Percentiles rank a stretch among this genome's conserved stretches.
These are phyloP conservation scores for Wickerhamiella infanticola DNA, from an alignment of 1,139 yeast genomes.

Conservation along the genomic window DNA sequence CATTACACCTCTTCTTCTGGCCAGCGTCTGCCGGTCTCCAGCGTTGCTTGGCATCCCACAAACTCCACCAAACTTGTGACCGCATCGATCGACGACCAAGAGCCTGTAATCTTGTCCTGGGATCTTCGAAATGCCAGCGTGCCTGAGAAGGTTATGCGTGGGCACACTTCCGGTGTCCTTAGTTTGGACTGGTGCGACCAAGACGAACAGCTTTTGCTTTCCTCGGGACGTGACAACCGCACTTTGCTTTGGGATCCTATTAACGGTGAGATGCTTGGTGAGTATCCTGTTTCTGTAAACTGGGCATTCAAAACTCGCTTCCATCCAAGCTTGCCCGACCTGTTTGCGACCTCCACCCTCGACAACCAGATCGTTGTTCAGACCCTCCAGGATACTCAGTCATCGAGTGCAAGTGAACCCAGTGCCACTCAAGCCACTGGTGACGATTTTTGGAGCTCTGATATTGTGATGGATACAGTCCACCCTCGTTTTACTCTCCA, in stretches of 20 bases:
- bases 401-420: slow-evolving; percentile 8
- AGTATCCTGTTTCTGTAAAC: slow-evolving; percentile 81
- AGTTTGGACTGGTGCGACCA: slow-evolving; percentile 88
- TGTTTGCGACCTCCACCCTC: slow-evolving; percentile 85
- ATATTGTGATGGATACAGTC: slow-evolving; percentile 48
- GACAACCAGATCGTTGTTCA: slow-evolving; percentile 79
- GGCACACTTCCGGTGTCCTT: slow-evolving; percentile 78
- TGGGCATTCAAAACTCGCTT: slow-evolving; percentile 86
- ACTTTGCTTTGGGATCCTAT: slow-evolving; percentile 85
- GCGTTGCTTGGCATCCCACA: slow-evolving; percentile 68
- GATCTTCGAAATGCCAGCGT: slow-evolving; percentile 85
- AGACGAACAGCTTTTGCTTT: slow-evolving; percentile 62
- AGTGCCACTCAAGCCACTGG: slow-evolving; percentile 31
- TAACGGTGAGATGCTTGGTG: slow-evolving; percentile 46
- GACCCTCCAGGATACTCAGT: slow-evolving; percentile 61
- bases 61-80: slow-evolving; percentile 75
- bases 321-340: slow-evolving; percentile 78
- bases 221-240: slow-evolving; percentile 85
- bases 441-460: slow-evolving; percentile 82
- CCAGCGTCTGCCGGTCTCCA: slow-evolving; percentile 31
- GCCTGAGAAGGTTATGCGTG: slow-evolving; percentile 61
- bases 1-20: slow-evolving; percentile 45
- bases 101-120: slow-evolving; percentile 80
- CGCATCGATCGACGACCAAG: slow-evolving; percentile 67
- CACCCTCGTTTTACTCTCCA: slow-evolving; percentile 43